Evolutionary conservation across 352 stramenopile genomes (phyloP), one percentile per base, ranked within the genome.

Genomic region (Peronosclerospora sorghi): DNA sequence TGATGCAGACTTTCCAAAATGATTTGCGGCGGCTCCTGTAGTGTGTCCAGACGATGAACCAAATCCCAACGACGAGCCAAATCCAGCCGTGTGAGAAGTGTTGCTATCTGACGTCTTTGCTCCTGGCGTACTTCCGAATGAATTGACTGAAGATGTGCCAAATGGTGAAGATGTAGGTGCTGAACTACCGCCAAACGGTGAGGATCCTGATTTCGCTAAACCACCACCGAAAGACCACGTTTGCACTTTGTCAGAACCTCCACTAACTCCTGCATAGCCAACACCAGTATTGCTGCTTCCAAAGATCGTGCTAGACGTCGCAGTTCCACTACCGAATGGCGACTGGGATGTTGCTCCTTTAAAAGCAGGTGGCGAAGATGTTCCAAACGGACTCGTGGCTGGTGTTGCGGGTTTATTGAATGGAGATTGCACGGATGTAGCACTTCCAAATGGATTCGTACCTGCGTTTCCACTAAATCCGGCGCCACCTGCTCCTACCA

Each of bases 371-470:
- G 41, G 39, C 19, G 27, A 48, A 15, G 24, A 12, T 26, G 35
- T 48, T 32, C 67, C 62, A 45, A 75, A 81, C 7, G 57, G 58
- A 51, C 50, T 70, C 17, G 53, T 36, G 30, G 51, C 40, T 41
- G 54, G 39, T 18, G 57, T 45, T 0, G 40, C 39, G 23, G 44
- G 30, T n/a, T 59, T 51, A 32, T 34, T 54, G 18, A 73, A 74
- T 18, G 45, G 44, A 39, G 51, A 59, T 7, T 56, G 36, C 18
- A 35, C 23, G 27, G 56, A 35, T 13, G 35, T 29, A 28, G 10
- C 36, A 34, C 41, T 44, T 45, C 45, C 48, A 42, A 69, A 65
- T 13, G 58, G 50, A 24, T 59, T 62, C 8, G 51, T 34, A 6
- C 28, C 7, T 5, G 53, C 37, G 21, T 24, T 32, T 20, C 39